Evolutionary conservation across 495 filamentous ascomycete genomes (phyloP).

Genomic region (Patellaria atrata): DNA sequence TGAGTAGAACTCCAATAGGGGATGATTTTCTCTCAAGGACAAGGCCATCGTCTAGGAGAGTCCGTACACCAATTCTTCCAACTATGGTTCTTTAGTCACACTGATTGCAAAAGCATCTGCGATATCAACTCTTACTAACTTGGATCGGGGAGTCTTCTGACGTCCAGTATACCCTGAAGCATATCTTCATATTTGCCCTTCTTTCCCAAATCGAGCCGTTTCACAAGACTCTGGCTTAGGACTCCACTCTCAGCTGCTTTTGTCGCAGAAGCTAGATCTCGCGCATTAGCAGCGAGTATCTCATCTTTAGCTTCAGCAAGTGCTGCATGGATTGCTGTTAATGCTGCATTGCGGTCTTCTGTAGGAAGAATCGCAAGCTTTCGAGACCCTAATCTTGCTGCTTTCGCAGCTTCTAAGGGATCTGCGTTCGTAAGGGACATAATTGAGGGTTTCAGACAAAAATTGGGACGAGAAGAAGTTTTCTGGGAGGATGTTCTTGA

Average conservation of each 20-base stretch:
- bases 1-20: conserved; percentile 88
- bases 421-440: conserved; percentile 33
- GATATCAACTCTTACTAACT: conserved; percentile 31
- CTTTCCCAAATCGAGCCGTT: conserved; percentile 71
- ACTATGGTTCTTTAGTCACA: conserved; percentile 36
- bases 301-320: conserved; percentile 49
- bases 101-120: not conserved
- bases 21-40: conserved; percentile 74
- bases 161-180: conserved; percentile 88
- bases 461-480: not conserved
- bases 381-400: conserved; percentile 25
- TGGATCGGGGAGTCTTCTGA: conserved; percentile 74
- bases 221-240: conserved; percentile 75
- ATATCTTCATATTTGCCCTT: conserved; percentile 94
- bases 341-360: conserved; percentile 56
- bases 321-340: conserved; percentile 65
- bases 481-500: too few relatives aligned
- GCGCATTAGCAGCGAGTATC: conserved; percentile 75
- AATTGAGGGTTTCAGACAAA: conserved; percentile 5
- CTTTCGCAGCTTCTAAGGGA: conserved; percentile 25
- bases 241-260: conserved; percentile 57
- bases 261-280: conserved; percentile 60
- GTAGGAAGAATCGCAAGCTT: conserved; percentile 26
- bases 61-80: conserved; percentile 69
- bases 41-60: conserved; percentile 77